These are phyloP conservation scores for Ogataea pilisensis DNA, from an alignment of 805 yeast genomes.

Conservation along the genomic window DNA sequence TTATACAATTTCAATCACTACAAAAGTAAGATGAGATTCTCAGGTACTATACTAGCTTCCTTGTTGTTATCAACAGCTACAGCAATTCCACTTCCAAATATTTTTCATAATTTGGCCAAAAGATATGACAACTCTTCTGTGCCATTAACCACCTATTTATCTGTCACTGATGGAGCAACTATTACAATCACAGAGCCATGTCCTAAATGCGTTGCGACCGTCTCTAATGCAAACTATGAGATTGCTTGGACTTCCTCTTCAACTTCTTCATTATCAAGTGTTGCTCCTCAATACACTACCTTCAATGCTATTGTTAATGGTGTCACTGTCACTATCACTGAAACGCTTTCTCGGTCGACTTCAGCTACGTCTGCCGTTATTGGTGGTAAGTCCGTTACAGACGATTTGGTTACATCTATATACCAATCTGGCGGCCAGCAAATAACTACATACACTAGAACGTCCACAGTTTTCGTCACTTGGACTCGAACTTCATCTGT, in stretches of 20 bases:
- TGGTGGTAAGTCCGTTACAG: too few species aligned
- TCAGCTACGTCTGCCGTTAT: too few species aligned
- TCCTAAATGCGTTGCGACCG: background rate
- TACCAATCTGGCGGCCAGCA: constrained; percentile 14
- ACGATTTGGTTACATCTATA: constrained; percentile 13
- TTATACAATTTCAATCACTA: too few species aligned
- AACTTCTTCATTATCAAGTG: constrained; percentile 2
- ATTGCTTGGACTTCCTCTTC: background rate
- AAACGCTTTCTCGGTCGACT: too few species aligned
- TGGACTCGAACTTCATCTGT: constrained; percentile 5
- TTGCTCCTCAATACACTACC: constrained; percentile 16
- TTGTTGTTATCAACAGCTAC: constrained; percentile 11
- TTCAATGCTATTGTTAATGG: constrained; percentile 15
- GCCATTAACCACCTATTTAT: constrained; percentile 1
- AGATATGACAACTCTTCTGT: constrained; percentile 25
- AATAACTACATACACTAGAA: constrained; percentile 19
- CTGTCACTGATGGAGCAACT: background rate
- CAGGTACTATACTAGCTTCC: constrained; percentile 8
- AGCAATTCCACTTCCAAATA: constrained; percentile 19
- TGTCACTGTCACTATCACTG: constrained; percentile 19
- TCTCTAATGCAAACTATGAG: background rate
- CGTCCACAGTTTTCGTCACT: constrained; percentile 19
- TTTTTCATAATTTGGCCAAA: constrained; percentile 19
- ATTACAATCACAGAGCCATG: constrained; percentile 4
- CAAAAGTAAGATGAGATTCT: constrained; percentile 17